Base-by-base conservation (phyloP, 768 basidiomycete genomes). In the Pulveroboletus sp. region DNA sequence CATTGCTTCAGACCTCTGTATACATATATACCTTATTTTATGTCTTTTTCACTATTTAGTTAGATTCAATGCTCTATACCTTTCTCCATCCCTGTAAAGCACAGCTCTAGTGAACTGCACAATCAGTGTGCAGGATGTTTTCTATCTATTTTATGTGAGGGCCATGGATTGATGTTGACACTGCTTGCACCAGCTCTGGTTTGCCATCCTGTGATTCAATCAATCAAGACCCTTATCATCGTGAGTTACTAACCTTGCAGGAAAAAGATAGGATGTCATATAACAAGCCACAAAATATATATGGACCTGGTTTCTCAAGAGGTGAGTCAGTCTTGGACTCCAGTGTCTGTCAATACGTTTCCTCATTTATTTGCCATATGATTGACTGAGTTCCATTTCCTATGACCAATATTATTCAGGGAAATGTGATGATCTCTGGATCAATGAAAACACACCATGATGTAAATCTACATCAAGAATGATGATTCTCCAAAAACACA, bases 371-470 rank as follows among this genome's bases (percentile, higher is more conserved):
- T 48, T 87, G 83, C 90, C 92, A 95, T 0, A 76, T 79, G 29
- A 97, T 83, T 1, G 91, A 83, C 65, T 99, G 95, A 0, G 95
- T 98, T 2, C 95, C 94, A 62, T 96, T 95, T 2, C 93, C 92
- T 89, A 68, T 35, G 46, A 11, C 16, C 20, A 37, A 2, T 0
- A 6, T 57, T 24, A 40, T 9, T 31, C 23, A 12, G 19, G 19
- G 16, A 17, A 39, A 50, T 16, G 30, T 7, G 8, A 19, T 16
- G 1, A 19, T n/a, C 29, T 20, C 13, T 14, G 19, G 43, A 39
- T 32, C 17, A 6, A 43, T 11, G 12, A 30, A 39, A 29, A 22
- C 42, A 10, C 20, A 65, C 64, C 64, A 16, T 67, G 65, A 48
- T 66, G 63, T 5, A 67, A 40, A 52, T 65, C 94, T 45, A 97